Conservation (phyloP, 2,329 filamentous ascomycete genomes). For the Aspergillus quadrilineatus region DNA sequence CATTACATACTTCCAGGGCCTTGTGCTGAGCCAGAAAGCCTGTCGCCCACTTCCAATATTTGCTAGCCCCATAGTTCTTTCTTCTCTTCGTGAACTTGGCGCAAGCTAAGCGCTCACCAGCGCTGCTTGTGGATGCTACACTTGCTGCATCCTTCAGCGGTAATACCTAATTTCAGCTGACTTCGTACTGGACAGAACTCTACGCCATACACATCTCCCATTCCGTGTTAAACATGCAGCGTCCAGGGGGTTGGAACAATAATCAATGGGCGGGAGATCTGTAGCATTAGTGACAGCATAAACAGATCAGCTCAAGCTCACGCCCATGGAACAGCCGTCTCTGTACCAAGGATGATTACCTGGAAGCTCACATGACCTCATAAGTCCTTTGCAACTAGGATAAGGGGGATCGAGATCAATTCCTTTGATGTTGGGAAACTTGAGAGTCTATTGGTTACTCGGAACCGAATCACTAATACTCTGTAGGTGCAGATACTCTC, state of each 20-base stretch:
- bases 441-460: too few species aligned
- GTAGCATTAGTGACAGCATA: not conserved
- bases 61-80: not conserved
- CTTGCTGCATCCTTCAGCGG: too few species aligned
- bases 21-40: not conserved
- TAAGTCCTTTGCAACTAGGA: not conserved
- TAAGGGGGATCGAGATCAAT: too few species aligned
- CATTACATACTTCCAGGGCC: not conserved
- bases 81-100: not conserved
- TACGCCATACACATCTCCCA: too few species aligned
- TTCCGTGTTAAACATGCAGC: not conserved
- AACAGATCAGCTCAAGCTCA: not conserved
- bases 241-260: too few species aligned
- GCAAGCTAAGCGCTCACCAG: not conserved
- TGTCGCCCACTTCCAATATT: not conserved
- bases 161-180: too few species aligned
- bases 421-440: too few species aligned
- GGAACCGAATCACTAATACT: too few species aligned
- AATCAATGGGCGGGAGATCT: not conserved
- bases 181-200: too few species aligned
- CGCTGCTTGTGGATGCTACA: not conserved
- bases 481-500: too few species aligned
- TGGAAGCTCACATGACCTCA: not conserved
- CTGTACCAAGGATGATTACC: not conserved
- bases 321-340: not conserved